Conservation (phyloP, 2,329 filamentous ascomycete species). For the Penicillium janthinellum region DNA sequence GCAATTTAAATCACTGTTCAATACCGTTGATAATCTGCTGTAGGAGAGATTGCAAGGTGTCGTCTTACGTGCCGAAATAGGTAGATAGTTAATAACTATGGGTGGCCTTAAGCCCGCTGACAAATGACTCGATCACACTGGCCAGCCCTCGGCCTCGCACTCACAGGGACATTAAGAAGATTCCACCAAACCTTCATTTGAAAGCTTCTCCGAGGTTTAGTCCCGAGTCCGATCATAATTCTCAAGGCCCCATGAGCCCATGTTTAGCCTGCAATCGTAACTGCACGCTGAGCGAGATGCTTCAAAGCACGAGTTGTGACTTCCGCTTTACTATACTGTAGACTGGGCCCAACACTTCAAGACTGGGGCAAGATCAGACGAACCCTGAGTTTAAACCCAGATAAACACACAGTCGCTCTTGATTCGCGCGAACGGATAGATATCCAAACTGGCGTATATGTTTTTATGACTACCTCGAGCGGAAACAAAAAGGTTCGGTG, state of each 20-base stretch:
- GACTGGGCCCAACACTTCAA: neutral
- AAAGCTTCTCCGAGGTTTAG: neutral
- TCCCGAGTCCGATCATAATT: no score
- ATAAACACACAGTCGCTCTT: neutral
- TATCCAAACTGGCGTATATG: conserved; percentile 18
- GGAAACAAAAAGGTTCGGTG: conserved; percentile 18
- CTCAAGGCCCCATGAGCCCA: no score
- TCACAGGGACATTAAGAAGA: neutral
- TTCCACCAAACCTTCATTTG: neutral
- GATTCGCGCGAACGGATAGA: neutral
- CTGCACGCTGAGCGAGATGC: no score
- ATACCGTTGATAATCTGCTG: neutral
- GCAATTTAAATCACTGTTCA: neutral
- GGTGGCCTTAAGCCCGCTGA: conserved; percentile 15
- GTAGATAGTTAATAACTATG: no score
- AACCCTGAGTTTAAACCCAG: neutral
- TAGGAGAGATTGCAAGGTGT: neutral
- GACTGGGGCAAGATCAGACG: no score
- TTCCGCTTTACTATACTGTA: no score
- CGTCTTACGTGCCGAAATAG: neutral
- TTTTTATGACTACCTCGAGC: conserved; percentile 27
- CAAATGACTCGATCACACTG: conserved; percentile 20
- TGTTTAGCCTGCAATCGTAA: no score
- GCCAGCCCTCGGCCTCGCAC: neutral
- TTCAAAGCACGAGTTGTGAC: no score